Evolutionary conservation across 805 yeast species (phyloP).

Genomic region (Komagataella kurtzmanii): DNA sequence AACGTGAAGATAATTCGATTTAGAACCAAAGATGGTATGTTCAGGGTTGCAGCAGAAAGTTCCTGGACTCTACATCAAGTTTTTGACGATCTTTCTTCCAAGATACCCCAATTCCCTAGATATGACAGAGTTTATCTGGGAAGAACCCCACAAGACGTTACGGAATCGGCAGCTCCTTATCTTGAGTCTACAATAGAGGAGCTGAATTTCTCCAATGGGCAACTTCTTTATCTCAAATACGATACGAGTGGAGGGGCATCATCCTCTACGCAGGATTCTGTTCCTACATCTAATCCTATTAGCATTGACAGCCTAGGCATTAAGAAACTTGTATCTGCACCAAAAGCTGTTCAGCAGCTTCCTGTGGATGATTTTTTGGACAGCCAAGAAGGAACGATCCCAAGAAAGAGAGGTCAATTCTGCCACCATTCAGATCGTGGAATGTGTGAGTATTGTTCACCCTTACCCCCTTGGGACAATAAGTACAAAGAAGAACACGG

Average conservation of each 20-base stretch:
- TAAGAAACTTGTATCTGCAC: background rate
- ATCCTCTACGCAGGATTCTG: background rate
- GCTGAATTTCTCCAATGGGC: constrained; percentile 48
- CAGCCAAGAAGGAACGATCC: constrained; percentile 56
- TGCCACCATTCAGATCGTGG: constrained; percentile 89
- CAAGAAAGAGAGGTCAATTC: constrained; percentile 42
- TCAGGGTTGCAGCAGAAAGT: constrained; percentile 33
- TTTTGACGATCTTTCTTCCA: constrained; percentile 10
- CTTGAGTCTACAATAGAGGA: constrained; percentile 17
- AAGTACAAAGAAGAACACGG: constrained; percentile 59
- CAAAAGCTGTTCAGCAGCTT: constrained; percentile 26
- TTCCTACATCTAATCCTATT: background rate
- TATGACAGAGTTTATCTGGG: constrained; percentile 18
- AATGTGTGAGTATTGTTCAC: constrained; percentile 96
- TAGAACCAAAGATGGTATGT: constrained; percentile 75
- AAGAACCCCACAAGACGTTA: constrained; percentile 25
- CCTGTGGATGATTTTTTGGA: constrained; percentile 58
- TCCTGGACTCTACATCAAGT: constrained; percentile 9
- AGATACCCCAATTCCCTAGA: constrained; percentile 19
- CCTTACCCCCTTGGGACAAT: constrained; percentile 90
- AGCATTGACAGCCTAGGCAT: background rate
- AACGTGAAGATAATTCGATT: constrained; percentile 19
- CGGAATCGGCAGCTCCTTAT: constrained; percentile 8
- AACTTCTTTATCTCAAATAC: constrained; percentile 34
- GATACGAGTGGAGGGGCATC: constrained; percentile 5